Percentiles rank a stretch among this genome's conserved stretches.
These are phyloP conservation scores for Lecanicillium sp. DNA, from an alignment of 2,329 filamentous ascomycete genomes.

Conservation along the genomic window DNA sequence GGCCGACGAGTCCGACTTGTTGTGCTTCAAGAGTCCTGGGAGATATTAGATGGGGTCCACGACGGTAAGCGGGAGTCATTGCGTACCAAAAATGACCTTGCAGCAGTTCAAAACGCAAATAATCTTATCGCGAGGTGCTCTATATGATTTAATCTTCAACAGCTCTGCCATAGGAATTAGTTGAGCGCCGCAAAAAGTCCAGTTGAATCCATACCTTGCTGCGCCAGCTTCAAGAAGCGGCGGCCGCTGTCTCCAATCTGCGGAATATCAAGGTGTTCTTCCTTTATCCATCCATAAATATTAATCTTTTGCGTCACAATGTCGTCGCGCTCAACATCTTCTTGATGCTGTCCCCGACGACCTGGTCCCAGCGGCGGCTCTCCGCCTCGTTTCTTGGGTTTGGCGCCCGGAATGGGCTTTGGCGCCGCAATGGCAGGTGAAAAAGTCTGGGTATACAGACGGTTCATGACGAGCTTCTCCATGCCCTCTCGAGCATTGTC, in stretches of 20 bases:
- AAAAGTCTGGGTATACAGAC: slow-evolving; percentile 91
- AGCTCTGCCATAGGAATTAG: slow-evolving; percentile 55
- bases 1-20: slow-evolving; percentile 88
- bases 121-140: slow-evolving; percentile 95
- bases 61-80: rapidly evolving
- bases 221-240: slow-evolving; percentile 80
- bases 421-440: slow-evolving; percentile 85
- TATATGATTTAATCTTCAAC: slow-evolving; percentile 91
- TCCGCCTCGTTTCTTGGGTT: slow-evolving; percentile 59
- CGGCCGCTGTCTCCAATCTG: slow-evolving; percentile 77
- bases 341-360: slow-evolving; percentile 90
- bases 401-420: slow-evolving; percentile 61
- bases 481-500: slow-evolving; percentile 98
- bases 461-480: slow-evolving; percentile 99
- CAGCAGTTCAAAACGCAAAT: slow-evolving; percentile 98
- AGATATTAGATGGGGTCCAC: too few species aligned
- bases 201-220: slow-evolving; percentile 56
- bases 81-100: slow-evolving; percentile 92
- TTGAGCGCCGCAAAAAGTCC: not conserved
- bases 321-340: slow-evolving; percentile 94
- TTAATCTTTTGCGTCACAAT: slow-evolving; percentile 94
- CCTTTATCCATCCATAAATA: slow-evolving; percentile 91
- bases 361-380: slow-evolving; percentile 70
- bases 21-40: slow-evolving; percentile 75
- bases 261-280: slow-evolving; percentile 89